Evolutionary conservation across 164 flowering plant species (phyloP), one percentile per base, ranked within the genome.

Genomic region (Chloranthus sessilifolius): DNA sequence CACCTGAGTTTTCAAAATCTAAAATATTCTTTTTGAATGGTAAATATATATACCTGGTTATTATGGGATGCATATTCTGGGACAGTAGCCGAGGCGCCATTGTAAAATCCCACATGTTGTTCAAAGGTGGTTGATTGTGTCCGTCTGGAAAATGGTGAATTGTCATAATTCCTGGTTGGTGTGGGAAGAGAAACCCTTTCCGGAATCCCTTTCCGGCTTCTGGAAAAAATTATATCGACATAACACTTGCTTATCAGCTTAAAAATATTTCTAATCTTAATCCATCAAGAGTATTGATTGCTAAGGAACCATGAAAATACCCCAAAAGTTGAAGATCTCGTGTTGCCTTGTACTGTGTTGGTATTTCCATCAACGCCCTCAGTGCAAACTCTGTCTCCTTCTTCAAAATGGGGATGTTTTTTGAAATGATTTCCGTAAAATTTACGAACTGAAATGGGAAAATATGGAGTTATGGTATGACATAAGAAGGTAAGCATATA

Each of bases 321-420:
- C 83, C 73, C 54, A 74, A 48, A 4, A 76, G 70, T 8, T 59
- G 63, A 20, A 62, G 74, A 21, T 62, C 81, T 36, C 69, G 28
- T 21, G 77, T 74, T 34, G 78, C 79, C 53, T 60, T 66, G 53
- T 66, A 76, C 55, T 79, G 81, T 24, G 71, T 52, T 39, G 81
- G 81, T 56, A 79, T 67, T 65, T 79, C 81, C 81, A 76, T 79
- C 39, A 79, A 43, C 21, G 78, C 76, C 9, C 54, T 64, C 46
- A 78, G 54, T 23, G 80, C 83, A 68, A 78, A 78, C 6, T 61
- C 79, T 30, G 75, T 35, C 53, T 79, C 83, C 45, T 74, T 78
- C 54, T 56, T 64, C 23, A 60, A 27, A 7, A 22, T n/a, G 2
- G 59, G 52, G 12, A 57, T 46, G 23, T 56, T 33, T 25, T 52